Evolutionary conservation across 2,329 filamentous ascomycete genomes (phyloP).

Genomic region (Penicillium concentricum): DNA sequence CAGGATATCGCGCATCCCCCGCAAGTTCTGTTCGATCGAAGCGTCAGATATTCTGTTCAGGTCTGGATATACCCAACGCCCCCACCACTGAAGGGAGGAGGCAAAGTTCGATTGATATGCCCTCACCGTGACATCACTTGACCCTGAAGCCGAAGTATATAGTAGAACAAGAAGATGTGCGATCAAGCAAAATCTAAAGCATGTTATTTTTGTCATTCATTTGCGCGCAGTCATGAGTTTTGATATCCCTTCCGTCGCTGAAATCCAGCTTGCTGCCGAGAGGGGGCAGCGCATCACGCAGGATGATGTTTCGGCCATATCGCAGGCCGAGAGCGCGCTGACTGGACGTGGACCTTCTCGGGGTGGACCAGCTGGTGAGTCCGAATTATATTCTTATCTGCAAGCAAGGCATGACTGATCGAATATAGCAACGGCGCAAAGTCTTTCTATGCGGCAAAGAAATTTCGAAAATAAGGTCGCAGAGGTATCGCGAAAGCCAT

Average conservation of each 20-base stretch:
- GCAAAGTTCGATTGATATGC: slow-evolving; percentile 16
- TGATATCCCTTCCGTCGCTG: slow-evolving; percentile 30
- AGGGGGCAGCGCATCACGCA: slow-evolving; percentile 34
- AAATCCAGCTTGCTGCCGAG: slow-evolving; percentile 33
- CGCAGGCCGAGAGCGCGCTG: slow-evolving; percentile 33
- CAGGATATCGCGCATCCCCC: neutral
- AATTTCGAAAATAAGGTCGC: slow-evolving; percentile 36
- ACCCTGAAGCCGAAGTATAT: slow-evolving; percentile 8
- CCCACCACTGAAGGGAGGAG: slow-evolving; percentile 20
- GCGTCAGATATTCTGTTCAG: slow-evolving; percentile 2
- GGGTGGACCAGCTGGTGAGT: slow-evolving; percentile 34
- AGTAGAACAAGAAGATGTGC: slow-evolving; percentile 1
- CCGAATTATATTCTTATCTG: neutral
- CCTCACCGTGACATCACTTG: slow-evolving; percentile 30
- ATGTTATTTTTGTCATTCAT: neutral
- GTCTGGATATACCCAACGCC: slow-evolving; percentile 6
- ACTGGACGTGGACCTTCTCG: slow-evolving; percentile 32
- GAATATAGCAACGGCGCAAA: slow-evolving; percentile 32
- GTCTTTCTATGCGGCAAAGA: slow-evolving; percentile 34
- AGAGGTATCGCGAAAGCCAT: slow-evolving; percentile 32
- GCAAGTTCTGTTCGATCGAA: neutral
- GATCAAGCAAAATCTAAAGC: neutral
- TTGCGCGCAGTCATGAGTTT: slow-evolving; percentile 13
- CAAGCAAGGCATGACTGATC: neutral
- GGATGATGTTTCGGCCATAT: slow-evolving; percentile 33